Evolutionary conservation across 441 rosid species (phyloP).

Genomic region (Eutrema salsugineum): DNA sequence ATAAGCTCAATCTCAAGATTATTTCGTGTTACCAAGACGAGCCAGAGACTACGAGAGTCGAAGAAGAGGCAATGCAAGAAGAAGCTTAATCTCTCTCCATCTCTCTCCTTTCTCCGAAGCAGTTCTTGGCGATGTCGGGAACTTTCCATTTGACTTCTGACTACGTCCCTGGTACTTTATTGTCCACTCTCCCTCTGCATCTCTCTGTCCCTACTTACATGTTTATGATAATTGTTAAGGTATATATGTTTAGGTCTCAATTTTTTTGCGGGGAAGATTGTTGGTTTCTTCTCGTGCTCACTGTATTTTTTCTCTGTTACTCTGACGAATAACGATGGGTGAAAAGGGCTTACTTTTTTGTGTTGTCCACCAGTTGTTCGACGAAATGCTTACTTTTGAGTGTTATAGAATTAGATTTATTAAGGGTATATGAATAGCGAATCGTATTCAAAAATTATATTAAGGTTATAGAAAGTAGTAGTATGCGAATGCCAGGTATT

Average conservation of each 20-base stretch:
- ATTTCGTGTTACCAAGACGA: neutral
- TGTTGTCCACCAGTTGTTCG: slow-evolving; percentile 16
- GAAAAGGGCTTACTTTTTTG: neutral
- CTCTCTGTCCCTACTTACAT: neutral
- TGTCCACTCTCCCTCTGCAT: neutral
- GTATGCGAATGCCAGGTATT: neutral
- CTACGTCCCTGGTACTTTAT: slow-evolving; percentile 36
- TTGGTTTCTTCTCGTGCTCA: neutral
- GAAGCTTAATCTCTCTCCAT: neutral
- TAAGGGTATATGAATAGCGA: neutral
- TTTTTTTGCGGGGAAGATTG: slow-evolving; percentile 19
- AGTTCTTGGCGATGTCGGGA: slow-evolving; percentile 38
- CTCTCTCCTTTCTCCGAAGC: neutral
- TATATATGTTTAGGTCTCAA: slow-evolving; percentile 2
- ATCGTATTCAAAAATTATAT: neutral
- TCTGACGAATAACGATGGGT: neutral
- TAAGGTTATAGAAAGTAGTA: neutral
- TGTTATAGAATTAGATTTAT: neutral
- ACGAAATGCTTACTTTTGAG: slow-evolving; percentile 5
- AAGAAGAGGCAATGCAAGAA: neutral
- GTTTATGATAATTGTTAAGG: neutral
- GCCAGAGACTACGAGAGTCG: neutral
- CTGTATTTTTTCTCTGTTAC: neutral
- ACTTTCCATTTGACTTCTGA: slow-evolving; percentile 34
- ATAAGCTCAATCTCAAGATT: slow-evolving; percentile 5